phyloP scores from a whole-genome alignment of 352 stramenopile genomes.

The Phytophthora lateralis region DNA sequence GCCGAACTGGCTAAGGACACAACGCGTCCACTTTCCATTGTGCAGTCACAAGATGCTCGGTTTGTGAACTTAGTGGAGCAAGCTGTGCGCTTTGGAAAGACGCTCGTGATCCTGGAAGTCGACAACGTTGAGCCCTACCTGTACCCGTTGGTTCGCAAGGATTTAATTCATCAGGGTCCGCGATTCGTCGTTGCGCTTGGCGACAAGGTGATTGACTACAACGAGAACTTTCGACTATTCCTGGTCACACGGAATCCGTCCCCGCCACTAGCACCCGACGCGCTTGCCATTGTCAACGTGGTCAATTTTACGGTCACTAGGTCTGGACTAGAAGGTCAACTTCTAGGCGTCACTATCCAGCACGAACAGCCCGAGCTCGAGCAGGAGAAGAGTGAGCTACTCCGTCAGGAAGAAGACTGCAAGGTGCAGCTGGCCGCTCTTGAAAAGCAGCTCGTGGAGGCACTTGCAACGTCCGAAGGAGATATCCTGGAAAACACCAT shows the following conservation, averaged over 20 bases:
- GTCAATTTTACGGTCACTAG: conserved; percentile 97
- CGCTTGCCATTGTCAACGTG: conserved; percentile 89
- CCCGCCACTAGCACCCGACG: conserved; percentile 88
- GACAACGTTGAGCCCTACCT: conserved; percentile 93
- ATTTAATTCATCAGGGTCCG: conserved; percentile 92
- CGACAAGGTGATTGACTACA: conserved; percentile 95
- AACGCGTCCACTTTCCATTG: conserved; percentile 85
- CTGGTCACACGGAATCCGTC: conserved; percentile 92
- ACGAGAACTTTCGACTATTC: conserved; percentile 94
- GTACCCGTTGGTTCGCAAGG: conserved; percentile 91
- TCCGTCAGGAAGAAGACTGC: conserved; percentile 94
- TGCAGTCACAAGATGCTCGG: conserved; percentile 84
- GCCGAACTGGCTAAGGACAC: conserved; percentile 87
- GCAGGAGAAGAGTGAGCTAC: conserved; percentile 91
- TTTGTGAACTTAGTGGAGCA: conserved; percentile 95
- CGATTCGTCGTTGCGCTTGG: conserved; percentile 91
- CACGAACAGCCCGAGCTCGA: conserved; percentile 95
- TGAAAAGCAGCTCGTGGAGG: conserved; percentile 94
- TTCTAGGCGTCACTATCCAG: conserved; percentile 94
- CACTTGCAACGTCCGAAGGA: conserved; percentile 93
- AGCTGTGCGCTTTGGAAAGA: conserved; percentile 96
- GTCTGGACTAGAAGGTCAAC: conserved; percentile 92
- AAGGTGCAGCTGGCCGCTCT: conserved; percentile 93
- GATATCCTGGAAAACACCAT: conserved; percentile 95
- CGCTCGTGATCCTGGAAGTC: conserved; percentile 92